These are phyloP conservation scores for Leucogyrophana mollusca DNA, from an alignment of 768 basidiomycete genomes.

Conservation along the genomic window DNA sequence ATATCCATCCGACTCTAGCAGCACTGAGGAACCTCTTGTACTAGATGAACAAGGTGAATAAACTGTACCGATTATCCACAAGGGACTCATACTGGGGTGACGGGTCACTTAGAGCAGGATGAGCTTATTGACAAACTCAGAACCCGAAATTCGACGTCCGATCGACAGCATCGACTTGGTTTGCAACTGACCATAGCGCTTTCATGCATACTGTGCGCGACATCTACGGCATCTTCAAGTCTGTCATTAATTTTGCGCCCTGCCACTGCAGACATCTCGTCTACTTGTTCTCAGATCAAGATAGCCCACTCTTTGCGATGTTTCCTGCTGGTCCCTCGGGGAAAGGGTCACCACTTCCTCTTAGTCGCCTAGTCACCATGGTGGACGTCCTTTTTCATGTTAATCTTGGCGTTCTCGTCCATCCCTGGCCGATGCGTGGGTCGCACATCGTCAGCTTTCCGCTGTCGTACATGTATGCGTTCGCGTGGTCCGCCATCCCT, in stretches of 20 bases:
- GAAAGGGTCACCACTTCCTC: conserved; percentile 36
- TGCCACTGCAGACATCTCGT: conserved; percentile 42
- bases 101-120: conserved; percentile 53
- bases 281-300: conserved; percentile 41
- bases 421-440: conserved; percentile 30
- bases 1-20: conserved; percentile 29
- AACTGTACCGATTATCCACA: neutral
- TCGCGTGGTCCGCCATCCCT: conserved; percentile 43
- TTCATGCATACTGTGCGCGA: conserved; percentile 49
- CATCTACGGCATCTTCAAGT: neutral
- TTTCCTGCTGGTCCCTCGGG: conserved; percentile 30
- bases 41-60: conserved; percentile 54
- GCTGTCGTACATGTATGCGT: conserved; percentile 28
- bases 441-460: conserved; percentile 28
- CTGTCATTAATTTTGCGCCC: conserved; percentile 8
- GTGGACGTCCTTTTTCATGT: conserved; percentile 50
- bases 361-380: conserved; percentile 44
- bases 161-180: conserved; percentile 37
- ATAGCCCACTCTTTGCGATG: conserved; percentile 48
- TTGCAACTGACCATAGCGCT: conserved; percentile 42
- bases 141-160: conserved; percentile 40
- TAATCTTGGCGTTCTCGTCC: conserved; percentile 45
- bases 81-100: conserved; percentile 4
- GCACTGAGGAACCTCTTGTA: conserved; percentile 28
- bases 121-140: conserved; percentile 51